Conservation (phyloP, 129 eudicot genomes). For the Flaveria brownii region DNA sequence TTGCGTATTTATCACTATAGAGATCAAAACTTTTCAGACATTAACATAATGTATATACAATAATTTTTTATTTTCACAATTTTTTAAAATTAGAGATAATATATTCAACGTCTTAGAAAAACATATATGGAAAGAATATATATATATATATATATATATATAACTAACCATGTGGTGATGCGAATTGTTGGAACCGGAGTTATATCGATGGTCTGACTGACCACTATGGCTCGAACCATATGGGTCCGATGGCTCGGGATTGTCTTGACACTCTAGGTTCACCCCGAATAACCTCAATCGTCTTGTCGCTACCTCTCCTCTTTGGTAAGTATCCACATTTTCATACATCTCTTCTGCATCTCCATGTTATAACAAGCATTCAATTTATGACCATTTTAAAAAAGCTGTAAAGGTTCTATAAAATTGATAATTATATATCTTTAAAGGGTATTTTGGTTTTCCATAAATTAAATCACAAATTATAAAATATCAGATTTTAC, state of each 20-base stretch:
- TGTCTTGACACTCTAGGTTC: constrained; percentile 53
- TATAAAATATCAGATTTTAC: not conserved
- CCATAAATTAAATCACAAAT: not conserved
- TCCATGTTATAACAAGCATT: not conserved
- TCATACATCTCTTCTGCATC: constrained; percentile 29
- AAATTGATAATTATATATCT: not conserved
- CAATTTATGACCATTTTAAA: not conserved
- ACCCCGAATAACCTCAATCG: constrained; percentile 64
- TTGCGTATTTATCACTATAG: not conserved
- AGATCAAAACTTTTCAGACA: no score
- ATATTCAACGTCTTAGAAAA: not conserved
- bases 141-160: constrained; percentile 11
- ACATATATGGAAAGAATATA: not conserved
- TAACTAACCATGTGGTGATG: constrained; percentile 45
- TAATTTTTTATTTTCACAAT: no score
- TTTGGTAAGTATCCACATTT: constrained; percentile 28
- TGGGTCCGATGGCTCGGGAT: constrained; percentile 35
- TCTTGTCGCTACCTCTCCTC: constrained; percentile 37
- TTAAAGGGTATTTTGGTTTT: not conserved
- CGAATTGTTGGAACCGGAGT: constrained; percentile 11
- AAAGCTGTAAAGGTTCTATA: not conserved
- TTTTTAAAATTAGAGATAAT: no score
- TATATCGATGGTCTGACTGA: constrained; percentile 33
- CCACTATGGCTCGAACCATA: constrained; percentile 45
- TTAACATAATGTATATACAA: no score